Percentiles rank a stretch among this genome's conserved stretches.
Evolutionary conservation across 306 rosid species (phyloP).

Genomic region (Cicer pinnatifidum): DNA sequence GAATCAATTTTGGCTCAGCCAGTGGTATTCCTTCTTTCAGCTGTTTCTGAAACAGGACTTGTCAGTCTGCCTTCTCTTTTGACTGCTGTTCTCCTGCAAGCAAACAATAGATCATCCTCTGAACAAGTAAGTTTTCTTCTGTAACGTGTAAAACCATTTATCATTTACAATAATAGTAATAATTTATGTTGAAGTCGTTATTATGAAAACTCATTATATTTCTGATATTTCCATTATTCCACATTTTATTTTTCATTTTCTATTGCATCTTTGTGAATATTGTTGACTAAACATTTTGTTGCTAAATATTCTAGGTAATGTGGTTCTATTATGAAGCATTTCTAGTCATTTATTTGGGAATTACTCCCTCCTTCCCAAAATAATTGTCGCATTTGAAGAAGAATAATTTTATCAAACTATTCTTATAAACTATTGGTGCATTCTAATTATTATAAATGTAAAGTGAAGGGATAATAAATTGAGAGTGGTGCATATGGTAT

Average conservation of each 20-base stretch:
- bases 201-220: constrained; percentile 18
- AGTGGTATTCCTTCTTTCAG: constrained; percentile 72
- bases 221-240: constrained; percentile 38
- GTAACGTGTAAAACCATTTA: constrained; percentile 34
- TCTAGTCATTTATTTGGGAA: constrained; percentile 6
- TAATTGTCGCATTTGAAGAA: no score
- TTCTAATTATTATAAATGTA: no score
- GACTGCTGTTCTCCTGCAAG: constrained; percentile 93
- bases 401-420: no score
- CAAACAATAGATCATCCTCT: constrained; percentile 86
- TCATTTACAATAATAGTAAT: neutral
- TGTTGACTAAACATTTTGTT: constrained; percentile 12
- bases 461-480: no score
- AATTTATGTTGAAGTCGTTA: constrained; percentile 12
- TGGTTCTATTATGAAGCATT: neutral
- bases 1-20: constrained; percentile 64
- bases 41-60: constrained; percentile 88
- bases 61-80: constrained; percentile 94
- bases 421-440: no score
- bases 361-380: no score
- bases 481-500: no score
- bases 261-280: constrained; percentile 12
- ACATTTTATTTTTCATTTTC: constrained; percentile 8
- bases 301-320: constrained; percentile 8
- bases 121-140: constrained; percentile 70